Evolutionary conservation across 768 basidiomycete genomes (phyloP).

Genomic region (Exidia glandulosa): DNA sequence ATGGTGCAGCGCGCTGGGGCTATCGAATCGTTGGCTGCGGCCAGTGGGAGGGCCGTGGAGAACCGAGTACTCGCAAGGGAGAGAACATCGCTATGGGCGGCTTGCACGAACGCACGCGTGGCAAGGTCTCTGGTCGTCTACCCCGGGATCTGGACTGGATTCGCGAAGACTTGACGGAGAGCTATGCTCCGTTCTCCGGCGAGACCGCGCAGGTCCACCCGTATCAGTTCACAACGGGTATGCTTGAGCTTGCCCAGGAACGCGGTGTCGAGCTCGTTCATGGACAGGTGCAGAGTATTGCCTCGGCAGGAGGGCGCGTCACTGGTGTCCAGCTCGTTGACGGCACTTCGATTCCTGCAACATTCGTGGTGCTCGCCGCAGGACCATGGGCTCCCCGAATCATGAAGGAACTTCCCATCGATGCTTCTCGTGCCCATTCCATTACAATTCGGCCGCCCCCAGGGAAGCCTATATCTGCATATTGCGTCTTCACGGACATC

Average conservation of each 20-base stretch:
- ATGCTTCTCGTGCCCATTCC: constrained; percentile 62
- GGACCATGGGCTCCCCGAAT: constrained; percentile 77
- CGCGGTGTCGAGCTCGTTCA: constrained; percentile 38
- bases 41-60: constrained; percentile 50
- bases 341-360: constrained; percentile 36
- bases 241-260: constrained; percentile 53
- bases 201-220: constrained; percentile 73
- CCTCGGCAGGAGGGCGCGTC: constrained; percentile 21
- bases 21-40: constrained; percentile 69
- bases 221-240: constrained; percentile 58
- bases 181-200: constrained; percentile 52
- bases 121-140: constrained; percentile 7
- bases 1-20: constrained; percentile 67
- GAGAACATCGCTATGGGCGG: constrained; percentile 44
- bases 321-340: constrained; percentile 35
- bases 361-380: constrained; percentile 66
- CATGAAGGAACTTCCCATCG: constrained; percentile 43
- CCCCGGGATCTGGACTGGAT: constrained; percentile 26
- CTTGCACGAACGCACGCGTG: constrained; percentile 14
- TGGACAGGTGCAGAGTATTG: constrained; percentile 15
- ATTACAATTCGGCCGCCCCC: constrained; percentile 50
- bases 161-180: constrained; percentile 41
- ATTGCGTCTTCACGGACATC: constrained; percentile 79
- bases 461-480: constrained; percentile 46
- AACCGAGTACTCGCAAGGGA: constrained; percentile 20